phyloP scores from a whole-genome alignment of 78 protist species.

The Protostelium mycophagum region DNA sequence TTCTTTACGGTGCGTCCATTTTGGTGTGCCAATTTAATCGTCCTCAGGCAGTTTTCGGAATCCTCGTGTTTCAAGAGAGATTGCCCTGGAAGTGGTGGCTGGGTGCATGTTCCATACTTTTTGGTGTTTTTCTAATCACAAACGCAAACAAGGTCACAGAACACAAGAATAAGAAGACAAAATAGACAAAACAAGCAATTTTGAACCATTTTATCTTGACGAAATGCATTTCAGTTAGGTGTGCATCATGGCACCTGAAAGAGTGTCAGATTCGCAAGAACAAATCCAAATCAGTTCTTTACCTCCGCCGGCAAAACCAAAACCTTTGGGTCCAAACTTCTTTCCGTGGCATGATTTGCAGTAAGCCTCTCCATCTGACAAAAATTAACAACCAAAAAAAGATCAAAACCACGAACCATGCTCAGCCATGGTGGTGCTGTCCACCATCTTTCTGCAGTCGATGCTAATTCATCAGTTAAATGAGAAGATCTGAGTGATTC shows the following conservation, averaged over 20 bases:
- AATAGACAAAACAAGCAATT: too few relatives aligned
- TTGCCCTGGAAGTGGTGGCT: not conserved
- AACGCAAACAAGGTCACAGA: too few relatives aligned
- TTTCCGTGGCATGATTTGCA: not conserved
- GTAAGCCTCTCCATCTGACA: not conserved
- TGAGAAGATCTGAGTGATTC: not conserved
- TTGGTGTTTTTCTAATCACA: not conserved
- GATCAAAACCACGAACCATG: not conserved
- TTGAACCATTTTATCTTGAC: too few relatives aligned
- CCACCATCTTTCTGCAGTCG: not conserved
- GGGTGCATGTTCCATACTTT: not conserved
- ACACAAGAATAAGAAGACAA: too few relatives aligned
- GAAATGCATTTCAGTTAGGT: too few relatives aligned
- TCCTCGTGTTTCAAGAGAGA: not conserved
- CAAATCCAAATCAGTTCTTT: too few relatives aligned
- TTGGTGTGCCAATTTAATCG: not conserved
- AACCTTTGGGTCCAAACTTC: slow-evolving; percentile 1
- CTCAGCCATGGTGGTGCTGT: slow-evolving; percentile 4
- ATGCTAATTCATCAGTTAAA: not conserved
- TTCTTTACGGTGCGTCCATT: not conserved
- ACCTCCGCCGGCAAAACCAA: slow-evolving; percentile 4
- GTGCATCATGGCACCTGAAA: not conserved
- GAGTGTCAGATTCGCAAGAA: too few relatives aligned
- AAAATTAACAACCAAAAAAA: too few relatives aligned
- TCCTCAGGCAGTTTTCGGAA: not conserved